Conservation (phyloP, 176 grass and related monocot genomes). For the Olyra latifolia region DNA sequence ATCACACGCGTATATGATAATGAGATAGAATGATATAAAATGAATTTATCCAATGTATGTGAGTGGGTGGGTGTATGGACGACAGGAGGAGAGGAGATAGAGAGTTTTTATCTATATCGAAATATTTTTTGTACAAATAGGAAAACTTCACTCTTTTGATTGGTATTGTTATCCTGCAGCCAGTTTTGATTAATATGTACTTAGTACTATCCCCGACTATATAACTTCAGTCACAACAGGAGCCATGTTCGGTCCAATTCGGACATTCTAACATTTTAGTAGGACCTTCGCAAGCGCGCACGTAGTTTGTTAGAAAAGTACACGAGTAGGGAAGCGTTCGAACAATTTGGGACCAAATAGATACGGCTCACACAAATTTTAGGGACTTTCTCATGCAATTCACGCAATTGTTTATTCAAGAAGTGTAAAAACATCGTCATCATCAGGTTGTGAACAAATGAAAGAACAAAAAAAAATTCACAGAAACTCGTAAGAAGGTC, state of each 20-base stretch:
- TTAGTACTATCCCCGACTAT: neutral
- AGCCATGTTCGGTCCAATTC: neutral
- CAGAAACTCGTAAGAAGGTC: slow-evolving; percentile 17
- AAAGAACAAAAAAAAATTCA: neutral
- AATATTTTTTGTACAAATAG: too few relatives aligned
- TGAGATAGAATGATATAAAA: too few relatives aligned
- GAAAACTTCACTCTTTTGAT: too few relatives aligned
- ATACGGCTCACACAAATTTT: neutral
- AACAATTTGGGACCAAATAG: neutral
- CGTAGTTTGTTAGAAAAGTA: neutral
- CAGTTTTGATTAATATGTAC: neutral
- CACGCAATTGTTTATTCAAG: slow-evolving; percentile 32
- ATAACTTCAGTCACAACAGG: neutral
- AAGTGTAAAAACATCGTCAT: slow-evolving; percentile 32
- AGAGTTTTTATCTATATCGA: too few relatives aligned
- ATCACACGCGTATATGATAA: too few relatives aligned
- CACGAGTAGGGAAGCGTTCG: neutral
- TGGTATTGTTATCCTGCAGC: too few relatives aligned
- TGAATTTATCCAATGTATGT: too few relatives aligned
- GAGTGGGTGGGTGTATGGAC: too few relatives aligned
- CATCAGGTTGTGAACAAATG: slow-evolving; percentile 5
- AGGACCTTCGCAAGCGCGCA: neutral
- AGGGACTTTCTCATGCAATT: slow-evolving; percentile 8
- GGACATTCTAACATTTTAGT: neutral
- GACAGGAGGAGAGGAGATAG: too few relatives aligned